Evolutionary conservation across 192 early-diverging fungal species (phyloP).

Genomic region (Gamsiella multidivaricata): DNA sequence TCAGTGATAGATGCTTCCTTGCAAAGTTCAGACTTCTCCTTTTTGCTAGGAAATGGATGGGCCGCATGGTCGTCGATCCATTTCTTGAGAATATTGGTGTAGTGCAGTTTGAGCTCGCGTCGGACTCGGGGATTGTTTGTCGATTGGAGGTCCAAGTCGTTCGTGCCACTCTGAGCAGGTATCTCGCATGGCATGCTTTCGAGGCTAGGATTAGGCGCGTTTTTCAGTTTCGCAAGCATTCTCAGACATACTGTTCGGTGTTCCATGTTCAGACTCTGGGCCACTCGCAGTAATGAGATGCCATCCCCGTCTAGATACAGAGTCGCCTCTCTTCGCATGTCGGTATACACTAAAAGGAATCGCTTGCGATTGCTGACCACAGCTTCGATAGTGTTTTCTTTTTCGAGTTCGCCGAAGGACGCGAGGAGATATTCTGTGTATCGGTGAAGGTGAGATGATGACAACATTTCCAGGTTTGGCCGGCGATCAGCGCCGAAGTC

Average conservation of each 20-base stretch:
- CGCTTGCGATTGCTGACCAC: slow-evolving; percentile 6
- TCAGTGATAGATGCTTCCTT: slow-evolving; percentile 7
- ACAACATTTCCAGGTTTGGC: slow-evolving; percentile 14
- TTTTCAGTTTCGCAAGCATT: background rate
- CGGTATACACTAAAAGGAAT: background rate
- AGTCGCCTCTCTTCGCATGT: background rate
- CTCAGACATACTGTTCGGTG: background rate
- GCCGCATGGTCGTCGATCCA: slow-evolving; percentile 8
- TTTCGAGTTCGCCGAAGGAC: background rate
- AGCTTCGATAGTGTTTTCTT: background rate
- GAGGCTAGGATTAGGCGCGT: background rate
- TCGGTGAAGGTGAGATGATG: slow-evolving; percentile 1
- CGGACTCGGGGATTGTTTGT: background rate
- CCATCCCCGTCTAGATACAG: background rate
- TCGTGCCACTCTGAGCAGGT: too few species aligned
- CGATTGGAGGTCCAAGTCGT: too few species aligned
- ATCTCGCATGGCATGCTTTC: too few species aligned
- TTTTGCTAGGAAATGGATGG: slow-evolving; percentile 20
- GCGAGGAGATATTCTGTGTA: background rate
- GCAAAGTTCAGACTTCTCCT: slow-evolving; percentile 19
- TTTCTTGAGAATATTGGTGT: background rate
- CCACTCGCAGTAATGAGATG: background rate
- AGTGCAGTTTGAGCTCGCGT: slow-evolving; percentile 5
- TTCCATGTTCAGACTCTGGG: background rate
- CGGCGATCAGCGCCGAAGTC: background rate